Base-by-base conservation (phyloP, 1,139 yeast species). In the Yamadazyma trypodendri region DNA sequence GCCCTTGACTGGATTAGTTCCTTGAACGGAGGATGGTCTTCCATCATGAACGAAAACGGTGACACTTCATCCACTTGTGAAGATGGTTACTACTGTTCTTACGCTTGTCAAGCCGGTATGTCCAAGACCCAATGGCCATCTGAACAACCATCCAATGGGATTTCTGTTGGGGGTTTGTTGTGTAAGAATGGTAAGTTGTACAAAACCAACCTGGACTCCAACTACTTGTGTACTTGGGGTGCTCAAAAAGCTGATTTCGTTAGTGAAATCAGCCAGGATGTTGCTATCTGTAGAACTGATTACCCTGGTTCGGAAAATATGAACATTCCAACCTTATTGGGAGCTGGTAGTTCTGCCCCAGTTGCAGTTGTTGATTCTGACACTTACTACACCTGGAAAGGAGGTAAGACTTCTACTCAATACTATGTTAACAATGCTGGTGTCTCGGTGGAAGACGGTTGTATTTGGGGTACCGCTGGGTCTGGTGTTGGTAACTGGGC, bases 281-380 rank as follows among this genome's bases (percentile, higher is more conserved):
- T 92, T 55, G 87, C 97, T 42, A 72, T 90, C 55, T 90, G 98
- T 76, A 84, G 96, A 74, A 92, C 98, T 45, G 97, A 92, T 65
- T 92, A 92, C 78, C 98, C 97, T 56, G 97, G 97, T 72, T 84
- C 96, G 47, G 98, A 92, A 75, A 89, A 88, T 77, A 92, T 92
- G 97, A 90, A 81, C 54, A 76, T 90, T 46, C 97, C 97, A 60
- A 90, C 97, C 45, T 68, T 79, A 42, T 85, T 90, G 39, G 63
- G 63, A 29, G 87, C 84, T 45, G 96, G 96, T 52, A 59, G 70
- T 30, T 51, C 75, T 29, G 68, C 75, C 54, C 83, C 85, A 36
- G 72, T 87, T 53, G 74, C 96, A 38, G 94, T 84, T 49, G 96
- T 89, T 49, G 77, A 89, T 62, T 80, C 81, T 61, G 79, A 67